Evolutionary conservation across 2,329 filamentous ascomycete species (phyloP).

Genomic region (Tolypocladium endophyticum): DNA sequence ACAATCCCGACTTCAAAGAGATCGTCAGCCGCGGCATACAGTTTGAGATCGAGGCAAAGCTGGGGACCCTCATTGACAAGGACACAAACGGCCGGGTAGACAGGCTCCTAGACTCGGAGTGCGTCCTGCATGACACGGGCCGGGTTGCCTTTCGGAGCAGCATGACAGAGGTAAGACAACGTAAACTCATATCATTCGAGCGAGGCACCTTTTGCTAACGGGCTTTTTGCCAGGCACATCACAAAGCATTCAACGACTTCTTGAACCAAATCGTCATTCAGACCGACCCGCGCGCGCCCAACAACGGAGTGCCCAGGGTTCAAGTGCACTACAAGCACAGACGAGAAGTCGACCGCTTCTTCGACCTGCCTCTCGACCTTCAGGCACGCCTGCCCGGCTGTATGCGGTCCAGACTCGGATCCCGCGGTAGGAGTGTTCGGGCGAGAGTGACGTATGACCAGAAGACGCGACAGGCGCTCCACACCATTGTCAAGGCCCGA

Average conservation of each 20-base stretch:
- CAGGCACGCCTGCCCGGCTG: conserved; percentile 52
- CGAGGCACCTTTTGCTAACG: conserved; percentile 3
- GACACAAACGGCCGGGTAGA: conserved; percentile 59
- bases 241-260: conserved; percentile 73
- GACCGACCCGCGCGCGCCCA: conserved; percentile 43
- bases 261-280: conserved; percentile 60
- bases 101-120: conserved; percentile 60
- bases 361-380: conserved; percentile 54
- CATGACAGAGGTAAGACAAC: conserved; percentile 73
- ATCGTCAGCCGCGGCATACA: conserved; percentile 55
- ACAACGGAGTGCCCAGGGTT: conserved; percentile 37
- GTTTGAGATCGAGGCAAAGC: conserved; percentile 89
- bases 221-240: conserved; percentile 49
- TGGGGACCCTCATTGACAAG: conserved; percentile 71
- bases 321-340: conserved; percentile 73
- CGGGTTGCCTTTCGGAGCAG: conserved; percentile 69
- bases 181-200: neutral
- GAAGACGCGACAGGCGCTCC: conserved; percentile 57
- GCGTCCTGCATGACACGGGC: conserved; percentile 50
- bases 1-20: conserved; percentile 54
- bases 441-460: conserved; percentile 65
- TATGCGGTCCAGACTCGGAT: conserved; percentile 45
- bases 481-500: conserved; percentile 86
- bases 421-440: conserved; percentile 32
- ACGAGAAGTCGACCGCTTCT: conserved; percentile 75